Base-by-base conservation (phyloP, 225 moss, liverwort and hornwort species). In the Rhytidiadelphus loreus region DNA sequence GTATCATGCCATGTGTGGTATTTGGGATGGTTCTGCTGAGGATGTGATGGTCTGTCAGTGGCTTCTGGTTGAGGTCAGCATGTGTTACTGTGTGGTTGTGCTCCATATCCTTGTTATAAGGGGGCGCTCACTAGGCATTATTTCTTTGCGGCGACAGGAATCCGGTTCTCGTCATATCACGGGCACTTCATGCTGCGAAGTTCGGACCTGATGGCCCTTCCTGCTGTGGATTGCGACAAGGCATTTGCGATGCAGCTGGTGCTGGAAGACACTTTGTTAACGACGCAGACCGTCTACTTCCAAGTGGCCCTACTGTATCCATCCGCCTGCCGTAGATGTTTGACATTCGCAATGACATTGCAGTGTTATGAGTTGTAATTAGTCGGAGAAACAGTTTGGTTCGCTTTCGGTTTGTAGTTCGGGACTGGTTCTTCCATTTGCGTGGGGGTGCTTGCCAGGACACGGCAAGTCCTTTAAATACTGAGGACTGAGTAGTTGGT, bases 231-330 rank as follows among this genome's bases (percentile, higher is more conserved):
- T 86, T 97, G 96, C 88, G 99, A 99, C 88, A 97, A 99, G 89
- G 91, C 95, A 13, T 99, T 96, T 91, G 97, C 92, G 30, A 95
- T 99, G 97, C 95, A 99, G 91, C 90, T 99, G 81, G 89, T 92
- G 81, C 93, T 99, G 84, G 99, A 99, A 86, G 99, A 99, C 80
- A 96, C 95, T 86, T 90, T 99, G 83, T 94, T 99, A 69, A 95
- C 99, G 37, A 90, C 95, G 80, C 96, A 96, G 85, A 96, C 96
- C 24, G 96, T 99, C 30, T 96, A 96, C 84, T 97, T 99, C 88
- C 99, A 99, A 97, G 96, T 96, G 80, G 96, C 96, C 83, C 91
- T 99, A 60, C 86, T 99, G 98, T 99, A 99, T 99, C 98, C 94
- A 57, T 94, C 96, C 92, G 62, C 53, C 86, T 88, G 58, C 52